Evolutionary conservation across 2,329 filamentous ascomycete genomes (phyloP), one percentile per base, ranked within the genome.

Genomic region (Chrysoporthe cubensis): DNA sequence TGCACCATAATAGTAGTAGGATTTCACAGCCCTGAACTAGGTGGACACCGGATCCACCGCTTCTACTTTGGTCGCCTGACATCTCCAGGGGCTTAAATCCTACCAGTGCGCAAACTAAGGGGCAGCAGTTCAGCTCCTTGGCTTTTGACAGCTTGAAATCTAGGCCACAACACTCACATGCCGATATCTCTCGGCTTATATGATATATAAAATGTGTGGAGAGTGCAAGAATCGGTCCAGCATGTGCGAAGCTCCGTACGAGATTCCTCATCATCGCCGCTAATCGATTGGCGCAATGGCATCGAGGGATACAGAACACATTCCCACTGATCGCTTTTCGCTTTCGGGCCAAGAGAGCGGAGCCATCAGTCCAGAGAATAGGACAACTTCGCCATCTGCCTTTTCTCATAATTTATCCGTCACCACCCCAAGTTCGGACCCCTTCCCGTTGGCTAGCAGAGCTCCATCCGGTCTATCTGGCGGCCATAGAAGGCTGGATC

Each of bases 91-190:
- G 50, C 4, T 16, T 21, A 40, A 9, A 54, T 54, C 50, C 50
- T 54, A 14, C 21, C 50, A 21, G 26, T 14, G 50, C 32, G 4
- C 50, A 7, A 26, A 16, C 8, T 26, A 16, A 34, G 50, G 50
- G 26, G 50, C 21, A 32, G 5, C 13, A 32, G 50, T 54, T 54
- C 50, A 54, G 50, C 50, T 54, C 50, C 50, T 54, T 54, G 50
- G 48, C 21, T 34, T 26, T 21, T 54, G 50, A 52, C 21, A 13
- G 48, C 21, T 26, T 14, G 4, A 4, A 52, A 16, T 5, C 26
- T 52, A 13, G 50, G 21, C 7, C 26, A 14, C 21, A 54, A 34
- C 21, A 26, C 11, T 13, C 50, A 11, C 26, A 21, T 13, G 13
- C 26, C 50, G 50, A 34, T 13, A 14, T 54, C 26, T 14, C 7